These are phyloP conservation scores for Erigeron canadensis DNA, from an alignment of 129 eudicot genomes.

Conservation along the genomic window DNA sequence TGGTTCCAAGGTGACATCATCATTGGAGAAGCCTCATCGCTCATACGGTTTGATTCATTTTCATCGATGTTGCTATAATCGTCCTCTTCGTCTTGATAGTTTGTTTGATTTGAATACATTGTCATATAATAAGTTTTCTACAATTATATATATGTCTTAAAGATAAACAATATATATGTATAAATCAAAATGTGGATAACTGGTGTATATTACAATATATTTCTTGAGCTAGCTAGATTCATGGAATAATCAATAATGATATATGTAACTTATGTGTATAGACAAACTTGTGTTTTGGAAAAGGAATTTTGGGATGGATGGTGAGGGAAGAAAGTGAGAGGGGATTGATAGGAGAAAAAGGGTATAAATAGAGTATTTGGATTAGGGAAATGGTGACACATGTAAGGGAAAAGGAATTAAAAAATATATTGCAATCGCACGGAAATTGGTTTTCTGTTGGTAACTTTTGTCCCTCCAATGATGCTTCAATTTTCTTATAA, in stretches of 20 bases:
- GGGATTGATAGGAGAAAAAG: constrained; percentile 27
- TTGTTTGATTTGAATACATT: constrained; percentile 44
- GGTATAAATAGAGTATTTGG: constrained; percentile 21
- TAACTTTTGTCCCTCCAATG: constrained; percentile 19
- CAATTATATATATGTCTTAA: not conserved
- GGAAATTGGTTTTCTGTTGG: constrained; percentile 28
- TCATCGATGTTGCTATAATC: constrained; percentile 41
- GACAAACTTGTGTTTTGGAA: not conserved
- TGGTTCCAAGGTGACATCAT: constrained; percentile 95
- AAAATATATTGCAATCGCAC: constrained; percentile 10
- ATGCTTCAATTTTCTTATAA: not conserved
- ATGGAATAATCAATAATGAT: not conserved
- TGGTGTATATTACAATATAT: not conserved
- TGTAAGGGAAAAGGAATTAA: constrained; percentile 14
- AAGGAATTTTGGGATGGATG: not conserved
- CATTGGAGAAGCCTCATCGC: constrained; percentile 82
- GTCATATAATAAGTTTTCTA: constrained; percentile 6
- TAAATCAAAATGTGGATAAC: not conserved
- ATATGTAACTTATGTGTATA: not conserved
- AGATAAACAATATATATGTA: not conserved
- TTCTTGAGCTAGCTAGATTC: not conserved
- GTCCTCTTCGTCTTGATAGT: constrained; percentile 20
- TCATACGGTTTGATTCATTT: constrained; percentile 51
- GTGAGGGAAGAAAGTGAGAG: constrained; percentile 27
- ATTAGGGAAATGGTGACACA: constrained; percentile 26